A percentile compares a stretch with the other conserved stretches of the same genome.
phyloP scores from a whole-genome alignment of 1,139 yeast species.

The Pneumocystis oryctolagi region DNA sequence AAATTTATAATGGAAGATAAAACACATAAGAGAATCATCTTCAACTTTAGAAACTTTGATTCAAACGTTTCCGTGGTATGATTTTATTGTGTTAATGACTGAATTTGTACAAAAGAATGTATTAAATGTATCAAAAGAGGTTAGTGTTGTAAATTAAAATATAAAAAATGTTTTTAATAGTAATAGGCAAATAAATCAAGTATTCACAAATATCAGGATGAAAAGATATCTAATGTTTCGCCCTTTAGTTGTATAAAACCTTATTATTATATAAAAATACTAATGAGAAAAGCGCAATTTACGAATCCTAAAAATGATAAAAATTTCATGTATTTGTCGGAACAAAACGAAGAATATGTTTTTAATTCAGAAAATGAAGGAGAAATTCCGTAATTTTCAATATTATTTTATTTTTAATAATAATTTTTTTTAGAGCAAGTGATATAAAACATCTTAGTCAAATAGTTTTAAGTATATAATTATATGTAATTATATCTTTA shows the following conservation, averaged over 20 bases:
- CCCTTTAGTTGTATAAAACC: neutral
- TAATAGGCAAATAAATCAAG: neutral
- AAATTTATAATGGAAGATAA: neutral
- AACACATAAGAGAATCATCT: neutral
- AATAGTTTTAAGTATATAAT: neutral
- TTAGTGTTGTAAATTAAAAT: neutral
- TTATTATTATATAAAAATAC: neutral
- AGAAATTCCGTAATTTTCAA: neutral
- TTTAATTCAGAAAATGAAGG: neutral
- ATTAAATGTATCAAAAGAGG: neutral
- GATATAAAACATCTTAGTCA: neutral
- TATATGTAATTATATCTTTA: neutral
- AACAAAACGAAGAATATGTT: neutral
- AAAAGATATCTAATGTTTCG: neutral
- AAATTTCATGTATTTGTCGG: neutral
- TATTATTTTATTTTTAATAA: neutral
- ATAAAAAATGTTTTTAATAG: neutral
- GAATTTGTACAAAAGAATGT: neutral
- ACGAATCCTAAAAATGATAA: neutral
- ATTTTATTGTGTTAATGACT: neutral
- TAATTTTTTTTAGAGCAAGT: neutral
- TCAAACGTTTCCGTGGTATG: neutral
- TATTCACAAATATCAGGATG: neutral
- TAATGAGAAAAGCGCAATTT: neutral
- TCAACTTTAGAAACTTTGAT: neutral